phyloP scores from a whole-genome alignment of 2,329 filamentous ascomycete genomes.

The Trichoderma koningii region DNA sequence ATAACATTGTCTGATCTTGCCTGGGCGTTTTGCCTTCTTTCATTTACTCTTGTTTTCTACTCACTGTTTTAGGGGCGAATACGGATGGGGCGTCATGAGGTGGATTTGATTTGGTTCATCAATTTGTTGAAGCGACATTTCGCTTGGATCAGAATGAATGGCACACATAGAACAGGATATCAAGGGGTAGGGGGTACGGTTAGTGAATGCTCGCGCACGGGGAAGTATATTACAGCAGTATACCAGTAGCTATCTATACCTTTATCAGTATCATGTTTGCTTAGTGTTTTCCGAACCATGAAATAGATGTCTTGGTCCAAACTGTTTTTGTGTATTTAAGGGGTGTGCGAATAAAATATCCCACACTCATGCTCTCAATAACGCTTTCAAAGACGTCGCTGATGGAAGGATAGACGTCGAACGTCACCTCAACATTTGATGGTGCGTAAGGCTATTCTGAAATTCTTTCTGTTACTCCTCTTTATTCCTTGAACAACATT shows the following conservation, averaged over 20 bases:
- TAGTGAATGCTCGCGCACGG: not conserved
- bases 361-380: too few relatives aligned
- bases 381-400: too few relatives aligned
- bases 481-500: too few relatives aligned
- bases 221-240: not conserved
- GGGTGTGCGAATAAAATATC: too few relatives aligned
- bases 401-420: too few relatives aligned
- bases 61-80: not conserved
- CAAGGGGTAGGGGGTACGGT: not conserved
- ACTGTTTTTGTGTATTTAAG: too few relatives aligned
- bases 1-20: conserved; percentile 66
- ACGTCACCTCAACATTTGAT: too few relatives aligned
- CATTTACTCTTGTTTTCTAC: not conserved
- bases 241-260: not conserved
- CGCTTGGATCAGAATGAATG: conserved; percentile 18
- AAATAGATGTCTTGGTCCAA: too few relatives aligned
- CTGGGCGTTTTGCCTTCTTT: not conserved
- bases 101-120: not conserved
- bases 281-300: not conserved
- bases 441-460: too few relatives aligned
- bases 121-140: not conserved
- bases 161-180: conserved; percentile 10
- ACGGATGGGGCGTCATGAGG: too few relatives aligned
- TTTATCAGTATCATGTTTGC: not conserved
- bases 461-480: too few relatives aligned